Percentiles rank a stretch among this genome's conserved stretches.
Conservation (phyloP, 108 stramenopile genomes). For the Cyclotella baltica region DNA sequence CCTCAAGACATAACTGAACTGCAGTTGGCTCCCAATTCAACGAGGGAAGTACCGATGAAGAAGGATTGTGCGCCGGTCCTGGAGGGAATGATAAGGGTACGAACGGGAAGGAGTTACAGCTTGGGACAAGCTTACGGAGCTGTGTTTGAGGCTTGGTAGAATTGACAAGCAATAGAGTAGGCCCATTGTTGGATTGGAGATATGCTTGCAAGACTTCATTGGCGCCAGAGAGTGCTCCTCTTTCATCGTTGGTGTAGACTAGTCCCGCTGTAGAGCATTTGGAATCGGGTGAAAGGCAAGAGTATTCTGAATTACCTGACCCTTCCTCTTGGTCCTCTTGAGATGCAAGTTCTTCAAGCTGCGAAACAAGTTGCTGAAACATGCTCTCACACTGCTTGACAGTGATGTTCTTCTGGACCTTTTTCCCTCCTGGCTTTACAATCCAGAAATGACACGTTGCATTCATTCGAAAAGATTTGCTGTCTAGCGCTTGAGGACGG, state of each 20-base stretch:
- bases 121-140: slow-evolving; percentile 75
- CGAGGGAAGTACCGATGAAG: slow-evolving; percentile 78
- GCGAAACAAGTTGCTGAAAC: slow-evolving; percentile 68
- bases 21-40: slow-evolving; percentile 94
- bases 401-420: slow-evolving; percentile 64
- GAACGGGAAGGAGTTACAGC: slow-evolving; percentile 86
- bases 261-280: slow-evolving; percentile 59
- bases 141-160: slow-evolving; percentile 58
- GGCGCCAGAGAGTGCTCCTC: slow-evolving; percentile 66
- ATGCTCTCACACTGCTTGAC: slow-evolving; percentile 71
- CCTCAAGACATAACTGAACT: slow-evolving; percentile 78
- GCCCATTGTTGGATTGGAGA: slow-evolving; percentile 83
- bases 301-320: slow-evolving; percentile 67
- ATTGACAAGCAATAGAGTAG: slow-evolving; percentile 84
- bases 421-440: slow-evolving; percentile 78
- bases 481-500: slow-evolving; percentile 47
- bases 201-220: slow-evolving; percentile 77
- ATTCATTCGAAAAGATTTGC: slow-evolving; percentile 56
- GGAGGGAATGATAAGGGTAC: slow-evolving; percentile 85
- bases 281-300: slow-evolving; percentile 63
- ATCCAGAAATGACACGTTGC: slow-evolving; percentile 78
- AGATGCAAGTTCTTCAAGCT: slow-evolving; percentile 62
- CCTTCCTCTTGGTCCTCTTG: slow-evolving; percentile 51
- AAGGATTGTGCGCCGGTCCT: slow-evolving; percentile 85
- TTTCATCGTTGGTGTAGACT: slow-evolving; percentile 68